Conservation (phyloP, 2,329 filamentous ascomycete species). For the Aspergillus fijiensis region DNA sequence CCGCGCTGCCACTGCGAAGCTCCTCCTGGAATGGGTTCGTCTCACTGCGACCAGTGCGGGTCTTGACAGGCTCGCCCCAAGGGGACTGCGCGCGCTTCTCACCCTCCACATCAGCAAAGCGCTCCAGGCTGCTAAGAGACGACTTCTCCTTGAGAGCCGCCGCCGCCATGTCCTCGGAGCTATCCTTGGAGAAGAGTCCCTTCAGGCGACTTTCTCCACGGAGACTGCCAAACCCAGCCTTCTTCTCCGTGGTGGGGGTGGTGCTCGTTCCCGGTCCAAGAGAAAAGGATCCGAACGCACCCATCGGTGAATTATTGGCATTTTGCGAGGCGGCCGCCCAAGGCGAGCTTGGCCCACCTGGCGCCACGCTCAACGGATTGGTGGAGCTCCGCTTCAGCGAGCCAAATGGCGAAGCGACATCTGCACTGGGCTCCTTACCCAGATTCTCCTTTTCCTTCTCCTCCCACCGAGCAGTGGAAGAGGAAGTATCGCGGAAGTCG, state of each 20-base stretch:
- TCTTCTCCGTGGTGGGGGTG: conserved; percentile 66
- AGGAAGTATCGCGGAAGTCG: conserved; percentile 55
- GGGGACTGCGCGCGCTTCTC: conserved; percentile 50
- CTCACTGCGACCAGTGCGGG: conserved; percentile 49
- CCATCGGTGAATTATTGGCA: conserved; percentile 69
- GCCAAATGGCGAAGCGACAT: conserved; percentile 50
- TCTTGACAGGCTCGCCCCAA: conserved; percentile 52
- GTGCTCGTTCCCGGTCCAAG: conserved; percentile 53
- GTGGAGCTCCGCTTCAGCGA: conserved; percentile 58
- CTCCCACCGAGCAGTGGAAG: conserved; percentile 43
- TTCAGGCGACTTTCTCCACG: conserved; percentile 82
- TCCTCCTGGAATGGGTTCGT: conserved; percentile 51
- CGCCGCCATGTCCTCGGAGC: conserved; percentile 61
- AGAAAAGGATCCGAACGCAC: conserved; percentile 89
- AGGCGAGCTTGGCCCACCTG: conserved; percentile 52
- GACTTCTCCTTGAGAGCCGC: conserved; percentile 55
- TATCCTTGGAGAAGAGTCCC: conserved; percentile 77
- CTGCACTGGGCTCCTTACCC: conserved; percentile 40
- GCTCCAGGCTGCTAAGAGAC: conserved; percentile 53
- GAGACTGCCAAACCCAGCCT: conserved; percentile 63
- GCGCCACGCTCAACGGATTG: conserved; percentile 52
- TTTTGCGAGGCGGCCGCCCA: conserved; percentile 59
- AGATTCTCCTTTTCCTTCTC: conserved; percentile 53
- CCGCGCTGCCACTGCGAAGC: conserved; percentile 61
- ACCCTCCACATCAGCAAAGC: conserved; percentile 53